Base-by-base conservation (phyloP, 2,329 filamentous ascomycete genomes). In the Myriosclerotinia duriaeana region DNA sequence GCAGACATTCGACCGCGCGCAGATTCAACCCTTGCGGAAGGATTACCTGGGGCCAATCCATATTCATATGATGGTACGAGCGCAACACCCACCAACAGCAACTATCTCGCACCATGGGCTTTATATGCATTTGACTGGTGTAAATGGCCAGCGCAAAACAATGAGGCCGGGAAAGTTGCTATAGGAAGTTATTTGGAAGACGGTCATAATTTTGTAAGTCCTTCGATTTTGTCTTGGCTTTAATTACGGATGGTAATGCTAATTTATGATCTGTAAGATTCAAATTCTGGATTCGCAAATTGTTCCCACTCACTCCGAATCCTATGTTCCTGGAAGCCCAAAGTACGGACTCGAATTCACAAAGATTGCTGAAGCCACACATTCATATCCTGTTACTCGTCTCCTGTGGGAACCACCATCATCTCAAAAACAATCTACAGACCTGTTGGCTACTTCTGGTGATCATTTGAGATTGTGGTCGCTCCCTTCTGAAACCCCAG, bases 81-180 rank as follows among this genome's bases (percentile, higher is more conserved):
- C 76, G 77, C 86, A 69, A 81, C 86, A 78, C 77, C 89, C 76
- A 78, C 91, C 76, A 96, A 94, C 70, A 96, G 92, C 82, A 97
- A 94, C 77, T 97, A 97, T 76, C 80, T 96, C 70, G 93, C 94
- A 5, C 93, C 94, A 0, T 99, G 95, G 92, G 90, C 93, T 17
- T 89, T 96, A 65, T 99, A 98, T 78, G 94, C 95, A 15, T 94
- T 96, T 74, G 95, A 99, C 80, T 99, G 95, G 95, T 99, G 95
- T 82, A 99, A 99, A 79, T 99, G 95, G 94, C 87, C 91, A 20
- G 88, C 94, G 2, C 87, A 92, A 74, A 88, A 79, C 74, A 88
- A 88, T 71, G 89, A 91, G 69, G 92, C 92, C 4, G 95, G 95
- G 50, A 98, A 98, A 79, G 85, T 99, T 73, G 95, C 95, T 15